Conservation (phyloP, 2,329 filamentous ascomycete species). For the Aspergillus nomiae region DNA sequence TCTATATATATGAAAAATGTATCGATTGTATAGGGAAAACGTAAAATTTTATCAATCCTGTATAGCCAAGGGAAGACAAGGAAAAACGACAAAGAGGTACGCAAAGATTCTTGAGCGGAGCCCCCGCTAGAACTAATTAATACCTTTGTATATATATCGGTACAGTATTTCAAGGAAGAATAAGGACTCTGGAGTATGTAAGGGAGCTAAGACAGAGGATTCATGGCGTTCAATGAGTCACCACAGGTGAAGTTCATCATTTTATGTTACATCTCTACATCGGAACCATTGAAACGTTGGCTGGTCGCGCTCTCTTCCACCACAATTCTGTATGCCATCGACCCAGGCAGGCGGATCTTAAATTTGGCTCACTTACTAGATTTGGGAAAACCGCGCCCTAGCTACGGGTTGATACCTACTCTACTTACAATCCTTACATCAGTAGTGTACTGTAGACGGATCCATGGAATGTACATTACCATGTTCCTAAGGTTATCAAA, state of each 20-base stretch:
- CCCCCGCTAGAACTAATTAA: not conserved
- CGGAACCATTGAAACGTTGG: not conserved
- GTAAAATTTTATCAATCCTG: not conserved
- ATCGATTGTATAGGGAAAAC: not conserved
- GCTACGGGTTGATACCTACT: not conserved
- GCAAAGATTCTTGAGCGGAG: not conserved
- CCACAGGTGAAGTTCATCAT: not conserved
- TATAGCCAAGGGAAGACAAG: not conserved
- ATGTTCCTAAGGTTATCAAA: constrained; percentile 4
- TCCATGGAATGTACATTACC: not conserved
- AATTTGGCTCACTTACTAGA: too few relatives aligned
- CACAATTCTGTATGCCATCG: too few relatives aligned
- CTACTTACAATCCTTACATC: not conserved
- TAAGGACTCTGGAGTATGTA: not conserved
- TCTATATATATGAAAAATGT: not conserved
- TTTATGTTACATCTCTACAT: not conserved
- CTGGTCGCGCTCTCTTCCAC: not conserved
- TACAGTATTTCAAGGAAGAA: not conserved
- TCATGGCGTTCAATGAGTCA: not conserved
- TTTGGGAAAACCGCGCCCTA: not conserved
- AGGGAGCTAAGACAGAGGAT: not conserved
- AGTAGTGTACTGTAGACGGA: not conserved
- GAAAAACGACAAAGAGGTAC: not conserved
- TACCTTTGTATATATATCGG: not conserved
- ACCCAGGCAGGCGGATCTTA: too few relatives aligned